Evolutionary conservation across 2,329 filamentous ascomycete genomes (phyloP).

Genomic region (Claviceps spartinae): DNA sequence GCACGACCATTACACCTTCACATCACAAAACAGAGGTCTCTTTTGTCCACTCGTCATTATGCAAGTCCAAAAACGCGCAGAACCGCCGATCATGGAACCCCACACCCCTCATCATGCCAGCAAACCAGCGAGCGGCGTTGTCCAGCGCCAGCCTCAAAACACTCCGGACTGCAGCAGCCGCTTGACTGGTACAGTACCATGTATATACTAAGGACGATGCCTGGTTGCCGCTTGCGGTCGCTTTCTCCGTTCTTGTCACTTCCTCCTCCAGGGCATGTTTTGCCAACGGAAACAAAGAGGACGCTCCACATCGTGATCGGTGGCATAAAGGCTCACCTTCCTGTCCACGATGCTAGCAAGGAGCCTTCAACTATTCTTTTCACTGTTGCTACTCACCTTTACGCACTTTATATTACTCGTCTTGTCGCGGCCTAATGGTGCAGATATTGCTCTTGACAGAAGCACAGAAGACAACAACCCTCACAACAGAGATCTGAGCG

Average conservation of each 20-base stretch:
- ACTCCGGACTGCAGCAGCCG: conserved; percentile 37
- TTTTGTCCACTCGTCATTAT: conserved; percentile 2
- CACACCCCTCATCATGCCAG: conserved; percentile 1
- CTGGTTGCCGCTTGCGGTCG: conserved; percentile 16
- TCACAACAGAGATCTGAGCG: conserved; percentile 30
- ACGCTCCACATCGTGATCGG: conserved; percentile 21
- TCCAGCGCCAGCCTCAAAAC: conserved; percentile 17
- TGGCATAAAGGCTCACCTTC: conserved; percentile 17
- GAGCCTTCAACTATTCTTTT: conserved; percentile 13
- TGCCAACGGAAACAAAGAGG: conserved; percentile 31
- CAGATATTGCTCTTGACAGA: conserved; percentile 6
- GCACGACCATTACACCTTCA: conserved; percentile 4
- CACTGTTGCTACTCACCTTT: conserved; percentile 15
- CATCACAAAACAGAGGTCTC: background rate
- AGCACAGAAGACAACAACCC: conserved; percentile 17
- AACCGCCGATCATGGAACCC: background rate
- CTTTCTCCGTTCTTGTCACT: conserved; percentile 23
- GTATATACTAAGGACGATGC: conserved; percentile 32
- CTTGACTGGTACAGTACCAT: conserved; percentile 14
- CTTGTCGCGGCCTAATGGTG: conserved; percentile 9
- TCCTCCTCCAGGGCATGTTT: conserved; percentile 37
- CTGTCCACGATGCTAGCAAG: conserved; percentile 28
- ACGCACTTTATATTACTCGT: conserved; percentile 15
- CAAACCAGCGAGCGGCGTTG: background rate
- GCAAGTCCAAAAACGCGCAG: background rate